A percentile compares a stretch with the other conserved stretches of the same genome.
phyloP scores from a whole-genome alignment of 1,139 yeast genomes.

The Geotrichum bryndzae region DNA sequence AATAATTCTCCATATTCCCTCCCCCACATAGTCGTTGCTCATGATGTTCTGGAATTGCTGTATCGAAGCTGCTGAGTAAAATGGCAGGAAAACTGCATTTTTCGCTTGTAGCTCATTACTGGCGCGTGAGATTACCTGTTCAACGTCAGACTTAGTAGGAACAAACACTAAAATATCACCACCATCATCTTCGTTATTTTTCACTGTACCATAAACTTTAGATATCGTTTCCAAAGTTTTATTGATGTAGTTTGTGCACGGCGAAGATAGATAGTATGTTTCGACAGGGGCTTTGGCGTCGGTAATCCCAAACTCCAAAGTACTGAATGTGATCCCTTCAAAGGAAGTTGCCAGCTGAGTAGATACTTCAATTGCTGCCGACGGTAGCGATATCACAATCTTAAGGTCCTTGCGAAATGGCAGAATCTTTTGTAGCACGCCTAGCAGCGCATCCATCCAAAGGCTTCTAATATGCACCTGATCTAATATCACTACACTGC shows the following conservation, averaged over 20 bases:
- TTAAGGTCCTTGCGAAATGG: conserved; percentile 16
- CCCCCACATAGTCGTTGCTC: conserved; percentile 47
- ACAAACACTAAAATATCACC: conserved; percentile 75
- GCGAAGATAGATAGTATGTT: conserved; percentile 59
- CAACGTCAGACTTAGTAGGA: conserved; percentile 87
- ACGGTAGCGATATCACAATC: conserved; percentile 6
- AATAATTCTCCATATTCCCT: conserved; percentile 74
- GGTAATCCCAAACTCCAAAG: conserved; percentile 9
- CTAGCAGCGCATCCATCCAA: conserved; percentile 70
- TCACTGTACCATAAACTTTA: conserved; percentile 59
- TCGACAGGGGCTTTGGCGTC: conserved; percentile 53
- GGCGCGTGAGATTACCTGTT: conserved; percentile 52
- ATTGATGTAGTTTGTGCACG: conserved; percentile 71
- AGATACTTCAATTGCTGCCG: conserved; percentile 3
- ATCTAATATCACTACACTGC: conserved; percentile 73
- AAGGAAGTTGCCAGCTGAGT: conserved; percentile 39
- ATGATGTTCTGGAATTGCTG: conserved; percentile 12
- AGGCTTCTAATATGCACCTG: conserved; percentile 83
- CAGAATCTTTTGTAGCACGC: conserved; percentile 52
- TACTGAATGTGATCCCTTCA: conserved; percentile 7
- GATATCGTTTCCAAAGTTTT: conserved; percentile 69
- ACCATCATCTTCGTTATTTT: conserved; percentile 55
- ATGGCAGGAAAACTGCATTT: conserved; percentile 55
- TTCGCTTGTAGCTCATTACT: conserved; percentile 27
- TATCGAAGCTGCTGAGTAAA: conserved; percentile 18